Base-by-base conservation (phyloP, 2,329 filamentous ascomycete species). In the Pyrenochaeta sp. region DNA sequence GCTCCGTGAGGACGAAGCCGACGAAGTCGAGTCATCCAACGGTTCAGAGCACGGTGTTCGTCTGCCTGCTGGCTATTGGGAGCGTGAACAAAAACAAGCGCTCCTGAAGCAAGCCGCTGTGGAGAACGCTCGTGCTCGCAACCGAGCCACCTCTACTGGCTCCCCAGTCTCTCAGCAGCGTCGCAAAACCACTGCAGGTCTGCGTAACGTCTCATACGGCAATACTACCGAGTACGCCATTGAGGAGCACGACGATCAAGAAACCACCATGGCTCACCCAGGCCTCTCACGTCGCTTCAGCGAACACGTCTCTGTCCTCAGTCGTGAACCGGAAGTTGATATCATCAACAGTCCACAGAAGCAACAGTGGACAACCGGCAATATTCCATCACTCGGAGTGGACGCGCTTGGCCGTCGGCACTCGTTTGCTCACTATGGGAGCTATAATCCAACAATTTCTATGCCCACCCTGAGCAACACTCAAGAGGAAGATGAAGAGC, bases 381-480 rank as follows among this genome's bases (percentile, higher is more conserved):
- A 69, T 51, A 66, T 67, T 21, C 58, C 58, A 10, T 56, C 58
- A 14, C 56, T 63, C 23, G 58, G 58, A 23, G 51, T 56, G 21
- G 69, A 73, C 33, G 56, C 60, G 11, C 89, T 92, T 66, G 92
- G 90, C 65, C 85, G 91, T 54, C 86, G 91, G 23, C 91, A 94
- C 74, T 94, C 91, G 1, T 91, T 95, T 69, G 91, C 80, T 12
- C 78, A 74, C 32, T 70, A 71, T 30, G 59, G 62, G 21, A 67
- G 61, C 39, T 67, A 74, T 37, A 63, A 61, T 11, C 56, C 60
- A 7, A 59, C 58, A 1, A 65, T 72, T 55, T 60, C 64, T 3
- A 43, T 63, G 2, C 56, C 65, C 0, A 69, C 66, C 5, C 52
- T 75, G 37, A 59, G 60, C 43, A 68, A 74, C 54, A 74, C 69